Conservation (phyloP, 2,329 filamentous ascomycete species). For the Moelleriella libera region DNA sequence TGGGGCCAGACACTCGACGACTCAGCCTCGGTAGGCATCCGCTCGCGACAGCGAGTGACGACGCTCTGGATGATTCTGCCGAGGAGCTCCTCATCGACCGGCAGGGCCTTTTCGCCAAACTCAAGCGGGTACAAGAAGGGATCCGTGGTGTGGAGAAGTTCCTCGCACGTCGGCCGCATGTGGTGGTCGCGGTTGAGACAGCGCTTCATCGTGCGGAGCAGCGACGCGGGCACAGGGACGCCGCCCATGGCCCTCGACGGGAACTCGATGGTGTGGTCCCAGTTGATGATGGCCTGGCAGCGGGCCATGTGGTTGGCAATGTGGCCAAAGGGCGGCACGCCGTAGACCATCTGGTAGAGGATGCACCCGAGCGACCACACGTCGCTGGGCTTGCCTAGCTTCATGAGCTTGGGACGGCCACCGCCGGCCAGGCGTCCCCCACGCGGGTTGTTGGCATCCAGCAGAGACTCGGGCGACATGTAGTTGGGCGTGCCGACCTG, state of each 20-base stretch:
- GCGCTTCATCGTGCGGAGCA: slow-evolving; percentile 46
- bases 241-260: slow-evolving; percentile 55
- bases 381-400: slow-evolving; percentile 88
- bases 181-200: slow-evolving; percentile 50
- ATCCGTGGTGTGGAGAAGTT: slow-evolving; percentile 44
- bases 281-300: slow-evolving; percentile 77
- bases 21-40: slow-evolving; percentile 44
- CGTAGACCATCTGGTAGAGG: slow-evolving; percentile 95
- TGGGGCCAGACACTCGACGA: slow-evolving; percentile 40
- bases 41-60: slow-evolving; percentile 41
- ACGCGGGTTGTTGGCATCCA: slow-evolving; percentile 63
- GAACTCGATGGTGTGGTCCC: slow-evolving; percentile 58
- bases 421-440: slow-evolving; percentile 26
- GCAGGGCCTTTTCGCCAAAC: slow-evolving; percentile 37
- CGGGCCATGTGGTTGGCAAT: slow-evolving; percentile 77
- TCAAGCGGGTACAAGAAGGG: slow-evolving; percentile 51
- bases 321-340: slow-evolving; percentile 87
- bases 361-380: slow-evolving; percentile 96
- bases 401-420: slow-evolving; percentile 62
- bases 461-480: slow-evolving; percentile 91
- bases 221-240: slow-evolving; percentile 40
- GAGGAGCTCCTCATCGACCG: slow-evolving; percentile 48
- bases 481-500: slow-evolving; percentile 96
- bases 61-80: slow-evolving; percentile 49
- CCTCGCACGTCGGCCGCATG: slow-evolving; percentile 47